Evolutionary conservation across 2,329 filamentous ascomycete species (phyloP), one percentile per base, ranked within the genome.

Genomic region (Fusarium mexicanum): DNA sequence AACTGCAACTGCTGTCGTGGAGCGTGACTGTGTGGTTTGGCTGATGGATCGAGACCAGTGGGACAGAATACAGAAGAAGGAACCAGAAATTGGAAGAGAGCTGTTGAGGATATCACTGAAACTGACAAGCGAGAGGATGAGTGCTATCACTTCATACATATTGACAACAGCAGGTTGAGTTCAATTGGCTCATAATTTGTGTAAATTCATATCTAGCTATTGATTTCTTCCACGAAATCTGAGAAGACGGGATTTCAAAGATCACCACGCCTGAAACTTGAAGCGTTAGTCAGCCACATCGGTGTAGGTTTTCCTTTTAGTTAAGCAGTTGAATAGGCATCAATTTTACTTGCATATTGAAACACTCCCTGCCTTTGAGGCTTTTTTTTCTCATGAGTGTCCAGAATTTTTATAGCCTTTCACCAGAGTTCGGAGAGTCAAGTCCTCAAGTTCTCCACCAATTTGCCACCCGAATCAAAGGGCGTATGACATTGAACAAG

Each of bases 81-180:
- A 97, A 76, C 89, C 91, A 2, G 93, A 94, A 46, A 91, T 98
- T 66, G 94, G 94, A 54, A 89, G 90, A 78, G 96, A 99, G 84
- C 80, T 99, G 78, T 83, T 99, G 81, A 92, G 91, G 78, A 91
- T 98, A 58, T 93, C 93, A n/a, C 82, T 99, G 80, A 98, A 98
- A 86, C 83, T 99, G 81, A 98, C 96, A 47, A 97, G 93, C 64
- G 96, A 99, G 87, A 88, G 96, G 76, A 97, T 98, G 94, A 87
- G 84, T 71, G 88, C 89, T 11, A 91, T 92, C 77, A 92, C 90
- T 12, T 86, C 85, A 53, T 87, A 88, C 64, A 87, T 87, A 35
- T 70, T 88, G 76, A 87, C 86, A 16, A 86, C 86, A 79, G 87
- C 86, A 48, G 86, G 85, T 43, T 88, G 72, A 58, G 37, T 35